These are phyloP conservation scores for Penicillium paxilli DNA, from an alignment of 495 filamentous ascomycete species.

Conservation along the genomic window DNA sequence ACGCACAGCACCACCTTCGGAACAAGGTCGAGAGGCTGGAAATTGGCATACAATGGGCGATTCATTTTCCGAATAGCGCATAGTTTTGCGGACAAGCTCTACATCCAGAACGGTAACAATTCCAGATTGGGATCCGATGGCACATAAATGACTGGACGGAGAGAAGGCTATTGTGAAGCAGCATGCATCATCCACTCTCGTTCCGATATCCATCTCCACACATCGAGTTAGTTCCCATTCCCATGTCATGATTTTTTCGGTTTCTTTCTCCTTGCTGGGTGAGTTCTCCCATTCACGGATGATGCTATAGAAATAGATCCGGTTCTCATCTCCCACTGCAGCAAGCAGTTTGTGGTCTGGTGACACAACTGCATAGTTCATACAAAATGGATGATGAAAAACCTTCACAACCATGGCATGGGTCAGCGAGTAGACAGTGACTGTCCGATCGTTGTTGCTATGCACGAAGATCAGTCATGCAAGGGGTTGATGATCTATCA, in stretches of 20 bases:
- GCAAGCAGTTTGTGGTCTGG: constrained; percentile 80
- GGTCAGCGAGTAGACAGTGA: constrained; percentile 74
- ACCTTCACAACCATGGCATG: constrained; percentile 61
- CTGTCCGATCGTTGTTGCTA: constrained; percentile 87
- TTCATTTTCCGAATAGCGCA: constrained; percentile 35
- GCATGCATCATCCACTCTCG: constrained; percentile 39
- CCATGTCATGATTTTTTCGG: constrained; percentile 43
- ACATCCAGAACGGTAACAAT: constrained; percentile 68
- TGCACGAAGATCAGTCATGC: neutral
- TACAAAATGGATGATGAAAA: constrained; percentile 71
- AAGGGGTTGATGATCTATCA: neutral
- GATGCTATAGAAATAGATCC: constrained; percentile 74
- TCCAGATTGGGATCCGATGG: constrained; percentile 72
- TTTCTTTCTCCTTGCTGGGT: constrained; percentile 40
- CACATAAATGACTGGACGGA: constrained; percentile 64
- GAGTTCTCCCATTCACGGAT: constrained; percentile 37
- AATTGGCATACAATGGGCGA: constrained; percentile 46
- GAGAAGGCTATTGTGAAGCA: constrained; percentile 75
- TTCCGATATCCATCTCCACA: constrained; percentile 39
- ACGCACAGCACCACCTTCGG: constrained; percentile 75
- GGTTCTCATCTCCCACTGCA: constrained; percentile 82
- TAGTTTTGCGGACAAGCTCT: constrained; percentile 40
- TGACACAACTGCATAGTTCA: constrained; percentile 91
- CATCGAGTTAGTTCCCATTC: constrained; percentile 35
- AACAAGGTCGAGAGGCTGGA: constrained; percentile 57